A percentile compares a stretch with the other conserved stretches of the same genome.
phyloP scores from a whole-genome alignment of 2,329 filamentous ascomycete species.

The Penicillium sp. region DNA sequence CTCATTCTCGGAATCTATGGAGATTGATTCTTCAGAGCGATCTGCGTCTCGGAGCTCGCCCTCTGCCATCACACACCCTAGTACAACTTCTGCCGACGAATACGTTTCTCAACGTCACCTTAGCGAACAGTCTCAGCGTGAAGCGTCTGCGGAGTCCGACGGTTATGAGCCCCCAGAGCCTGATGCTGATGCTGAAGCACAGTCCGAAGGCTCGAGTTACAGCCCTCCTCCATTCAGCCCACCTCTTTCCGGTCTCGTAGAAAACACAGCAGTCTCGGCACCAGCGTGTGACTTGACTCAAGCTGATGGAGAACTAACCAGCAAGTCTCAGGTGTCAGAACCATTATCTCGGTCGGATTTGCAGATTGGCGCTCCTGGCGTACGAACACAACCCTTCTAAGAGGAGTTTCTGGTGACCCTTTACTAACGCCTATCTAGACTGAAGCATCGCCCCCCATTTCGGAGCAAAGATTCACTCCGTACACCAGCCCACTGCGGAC shows the following conservation, averaged over 20 bases:
- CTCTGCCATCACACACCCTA: slow-evolving; percentile 6
- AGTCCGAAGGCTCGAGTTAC: slow-evolving; percentile 27
- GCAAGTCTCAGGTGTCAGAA: slow-evolving; percentile 26
- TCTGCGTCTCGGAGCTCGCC: background rate
- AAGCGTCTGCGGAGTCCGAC: slow-evolving; percentile 44
- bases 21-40: background rate
- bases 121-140: slow-evolving; percentile 17
- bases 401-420: slow-evolving; percentile 9
- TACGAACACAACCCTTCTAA: slow-evolving; percentile 25
- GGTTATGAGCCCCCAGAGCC: slow-evolving; percentile 56
- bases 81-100: slow-evolving; percentile 11
- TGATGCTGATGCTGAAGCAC: slow-evolving; percentile 28
- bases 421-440: slow-evolving; percentile 32
- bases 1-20: background rate
- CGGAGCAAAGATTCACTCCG: slow-evolving; percentile 49
- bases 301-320: slow-evolving; percentile 32
- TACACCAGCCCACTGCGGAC: slow-evolving; percentile 80
- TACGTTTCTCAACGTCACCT: background rate
- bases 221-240: slow-evolving; percentile 44
- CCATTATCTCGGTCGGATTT: slow-evolving; percentile 18
- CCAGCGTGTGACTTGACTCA: slow-evolving; percentile 21
- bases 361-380: slow-evolving; percentile 31
- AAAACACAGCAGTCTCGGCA: slow-evolving; percentile 19
- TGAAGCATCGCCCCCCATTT: slow-evolving; percentile 14
- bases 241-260: slow-evolving; percentile 33